Evolutionary conservation across 1,284 basidiomycete species (phyloP).

Genomic region (Gomphus bonarii): DNA sequence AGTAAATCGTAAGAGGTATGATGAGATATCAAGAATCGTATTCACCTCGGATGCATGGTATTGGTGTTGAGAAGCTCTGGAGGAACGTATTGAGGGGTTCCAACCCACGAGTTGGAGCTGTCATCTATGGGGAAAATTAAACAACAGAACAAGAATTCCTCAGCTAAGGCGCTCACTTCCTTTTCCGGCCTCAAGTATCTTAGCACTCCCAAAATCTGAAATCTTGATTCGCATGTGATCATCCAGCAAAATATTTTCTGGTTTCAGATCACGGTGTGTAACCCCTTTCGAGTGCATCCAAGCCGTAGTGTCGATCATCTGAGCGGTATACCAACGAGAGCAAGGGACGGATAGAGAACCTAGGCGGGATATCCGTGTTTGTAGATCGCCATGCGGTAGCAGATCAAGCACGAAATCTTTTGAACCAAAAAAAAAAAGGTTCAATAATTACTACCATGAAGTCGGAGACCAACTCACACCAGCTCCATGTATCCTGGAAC

Average conservation of each 20-base stretch:
- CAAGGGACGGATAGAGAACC: conserved; percentile 76
- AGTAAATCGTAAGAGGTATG: conserved; percentile 16
- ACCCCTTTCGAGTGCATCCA: conserved; percentile 87
- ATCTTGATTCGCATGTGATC: conserved; percentile 82
- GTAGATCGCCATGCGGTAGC: conserved; percentile 84
- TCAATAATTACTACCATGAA: not conserved
- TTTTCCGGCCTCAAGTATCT: conserved; percentile 54
- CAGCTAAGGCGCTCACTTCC: conserved; percentile 29
- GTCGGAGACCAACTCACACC: conserved; percentile 50
- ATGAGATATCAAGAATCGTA: not conserved
- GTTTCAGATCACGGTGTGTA: conserved; percentile 88
- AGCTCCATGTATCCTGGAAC: conserved; percentile 76
- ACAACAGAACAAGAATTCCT: not conserved
- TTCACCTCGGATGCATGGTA: conserved; percentile 59
- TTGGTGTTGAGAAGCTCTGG: conserved; percentile 83
- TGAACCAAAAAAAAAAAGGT: no score
- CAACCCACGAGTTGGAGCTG: conserved; percentile 79
- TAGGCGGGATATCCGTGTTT: conserved; percentile 63
- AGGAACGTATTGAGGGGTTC: conserved; percentile 92
- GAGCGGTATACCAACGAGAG: conserved; percentile 76
- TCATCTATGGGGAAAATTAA: conserved; percentile 12
- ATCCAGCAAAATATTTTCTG: conserved; percentile 88
- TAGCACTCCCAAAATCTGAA: conserved; percentile 96
- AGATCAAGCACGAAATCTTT: conserved; percentile 87
- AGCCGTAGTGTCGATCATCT: conserved; percentile 78